Percentiles rank a stretch among this genome's conserved stretches.
Evolutionary conservation across 768 basidiomycete genomes (phyloP).

Genomic region (Trichaptum fuscoviolaceum): DNA sequence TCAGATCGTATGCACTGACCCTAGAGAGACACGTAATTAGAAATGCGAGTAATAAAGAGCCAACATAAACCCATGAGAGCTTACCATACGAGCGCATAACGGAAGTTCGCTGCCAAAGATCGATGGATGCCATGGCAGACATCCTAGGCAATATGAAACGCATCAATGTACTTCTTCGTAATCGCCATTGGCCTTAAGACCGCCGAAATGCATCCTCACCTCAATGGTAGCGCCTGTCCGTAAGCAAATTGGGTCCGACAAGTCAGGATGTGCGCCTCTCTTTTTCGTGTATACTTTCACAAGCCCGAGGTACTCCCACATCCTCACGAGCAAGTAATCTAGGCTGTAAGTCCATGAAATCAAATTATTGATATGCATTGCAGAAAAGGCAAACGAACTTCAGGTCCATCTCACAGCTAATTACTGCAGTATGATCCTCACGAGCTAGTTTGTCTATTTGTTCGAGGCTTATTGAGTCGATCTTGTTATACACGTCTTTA

Average conservation of each 20-base stretch:
- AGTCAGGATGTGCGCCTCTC: slow-evolving; percentile 88
- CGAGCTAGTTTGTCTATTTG: slow-evolving; percentile 79
- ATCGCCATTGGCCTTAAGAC: slow-evolving; percentile 5
- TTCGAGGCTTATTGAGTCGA: slow-evolving; percentile 83
- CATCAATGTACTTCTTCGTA: slow-evolving; percentile 2
- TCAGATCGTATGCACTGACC: slow-evolving; percentile 12
- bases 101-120: slow-evolving; percentile 85
- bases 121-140: slow-evolving; percentile 93
- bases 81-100: slow-evolving; percentile 91
- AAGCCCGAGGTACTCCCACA: slow-evolving; percentile 75
- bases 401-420: slow-evolving; percentile 91
- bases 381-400: slow-evolving; percentile 50
- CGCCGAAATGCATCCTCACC: slow-evolving; percentile 33
- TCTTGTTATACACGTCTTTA: slow-evolving; percentile 93
- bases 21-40: slow-evolving; percentile 13
- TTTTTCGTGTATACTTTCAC: slow-evolving; percentile 98
- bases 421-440: slow-evolving; percentile 83
- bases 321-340: slow-evolving; percentile 66
- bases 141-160: slow-evolving; percentile 35
- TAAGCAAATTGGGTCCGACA: slow-evolving; percentile 86
- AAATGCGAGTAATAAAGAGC: background rate
- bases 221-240: slow-evolving; percentile 92
- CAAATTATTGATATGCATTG: background rate
- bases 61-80: slow-evolving; percentile 19
- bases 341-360: slow-evolving; percentile 37